Percentiles rank a stretch among this genome's conserved stretches.
phyloP scores from a whole-genome alignment of 2,329 filamentous ascomycete genomes.

The Emmonsiellopsis sp. region DNA sequence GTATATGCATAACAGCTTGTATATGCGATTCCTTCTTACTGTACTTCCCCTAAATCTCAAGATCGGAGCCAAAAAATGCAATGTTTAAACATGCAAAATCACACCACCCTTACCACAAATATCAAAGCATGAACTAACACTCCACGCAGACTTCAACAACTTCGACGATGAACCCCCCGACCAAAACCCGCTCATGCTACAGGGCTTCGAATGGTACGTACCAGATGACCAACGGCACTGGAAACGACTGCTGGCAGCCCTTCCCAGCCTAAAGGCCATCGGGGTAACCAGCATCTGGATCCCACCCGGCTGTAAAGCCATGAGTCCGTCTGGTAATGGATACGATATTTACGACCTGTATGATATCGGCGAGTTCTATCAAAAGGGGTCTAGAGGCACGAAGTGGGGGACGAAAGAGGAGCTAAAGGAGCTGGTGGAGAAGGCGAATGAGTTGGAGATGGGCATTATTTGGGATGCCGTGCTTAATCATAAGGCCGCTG shows the following conservation, averaged over 20 bases:
- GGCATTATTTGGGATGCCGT: constrained; percentile 62
- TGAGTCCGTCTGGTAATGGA: constrained; percentile 53
- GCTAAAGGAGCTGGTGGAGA: constrained; percentile 43
- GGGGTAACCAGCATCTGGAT: constrained; percentile 60
- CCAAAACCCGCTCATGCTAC: constrained; percentile 52
- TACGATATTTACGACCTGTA: constrained; percentile 64
- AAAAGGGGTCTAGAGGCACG: constrained; percentile 54
- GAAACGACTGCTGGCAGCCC: constrained; percentile 44
- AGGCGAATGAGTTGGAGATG: constrained; percentile 46
- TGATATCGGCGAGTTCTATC: constrained; percentile 63
- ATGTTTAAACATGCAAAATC: too few relatives aligned
- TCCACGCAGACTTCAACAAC: not conserved
- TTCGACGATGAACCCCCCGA: not conserved
- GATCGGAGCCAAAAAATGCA: too few relatives aligned
- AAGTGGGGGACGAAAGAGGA: constrained; percentile 63
- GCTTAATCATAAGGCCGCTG: constrained; percentile 63
- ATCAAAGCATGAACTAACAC: not conserved
- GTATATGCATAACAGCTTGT: too few relatives aligned
- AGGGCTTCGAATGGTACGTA: constrained; percentile 66
- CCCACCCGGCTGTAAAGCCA: constrained; percentile 62
- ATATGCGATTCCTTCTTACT: too few relatives aligned
- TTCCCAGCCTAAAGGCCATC: constrained; percentile 48
- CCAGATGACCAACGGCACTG: constrained; percentile 54
- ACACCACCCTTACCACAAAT: too few relatives aligned
- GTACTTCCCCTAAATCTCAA: too few relatives aligned